Conservation (phyloP, 495 filamentous ascomycete genomes). For the Hypoxylon rickii region DNA sequence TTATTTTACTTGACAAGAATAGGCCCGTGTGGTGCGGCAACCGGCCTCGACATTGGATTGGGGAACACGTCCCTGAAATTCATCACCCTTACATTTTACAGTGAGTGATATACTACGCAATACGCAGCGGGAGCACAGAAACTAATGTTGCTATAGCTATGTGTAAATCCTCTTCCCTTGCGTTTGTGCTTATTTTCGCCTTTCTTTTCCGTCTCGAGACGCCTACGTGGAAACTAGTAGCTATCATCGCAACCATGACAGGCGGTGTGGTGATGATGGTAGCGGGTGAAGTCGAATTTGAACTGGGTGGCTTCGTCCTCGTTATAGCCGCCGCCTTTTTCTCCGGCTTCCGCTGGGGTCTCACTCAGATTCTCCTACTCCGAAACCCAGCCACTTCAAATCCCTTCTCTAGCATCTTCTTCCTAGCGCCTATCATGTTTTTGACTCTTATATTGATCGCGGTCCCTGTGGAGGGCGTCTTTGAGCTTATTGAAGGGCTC, state of each 20-base stretch:
- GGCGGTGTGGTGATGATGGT: conserved; percentile 99
- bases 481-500: conserved; percentile 65
- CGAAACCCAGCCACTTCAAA: conserved; percentile 95
- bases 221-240: conserved; percentile 80
- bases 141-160: conserved; percentile 64
- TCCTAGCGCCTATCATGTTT: conserved; percentile 97
- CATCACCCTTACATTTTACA: conserved; percentile 96
- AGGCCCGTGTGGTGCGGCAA: conserved; percentile 89
- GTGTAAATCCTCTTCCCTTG: conserved; percentile 97
- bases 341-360: conserved; percentile 94
- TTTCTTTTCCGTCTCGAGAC: conserved; percentile 92
- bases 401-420: conserved; percentile 96
- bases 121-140: background rate
- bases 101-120: conserved; percentile 52
- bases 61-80: conserved; percentile 96
- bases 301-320: conserved; percentile 83
- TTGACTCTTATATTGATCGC: conserved; percentile 77
- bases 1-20: conserved; percentile 92
- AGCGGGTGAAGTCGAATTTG: conserved; percentile 91
- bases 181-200: conserved; percentile 94
- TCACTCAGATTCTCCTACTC: conserved; percentile 94
- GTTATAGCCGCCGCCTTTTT: conserved; percentile 93
- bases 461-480: conserved; percentile 81
- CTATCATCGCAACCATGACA: conserved; percentile 93
- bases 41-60: conserved; percentile 93